A percentile compares a stretch with the other conserved stretches of the same genome.
phyloP scores from a whole-genome alignment of 345 rosid genomes.

The Pugionium cornutum region DNA sequence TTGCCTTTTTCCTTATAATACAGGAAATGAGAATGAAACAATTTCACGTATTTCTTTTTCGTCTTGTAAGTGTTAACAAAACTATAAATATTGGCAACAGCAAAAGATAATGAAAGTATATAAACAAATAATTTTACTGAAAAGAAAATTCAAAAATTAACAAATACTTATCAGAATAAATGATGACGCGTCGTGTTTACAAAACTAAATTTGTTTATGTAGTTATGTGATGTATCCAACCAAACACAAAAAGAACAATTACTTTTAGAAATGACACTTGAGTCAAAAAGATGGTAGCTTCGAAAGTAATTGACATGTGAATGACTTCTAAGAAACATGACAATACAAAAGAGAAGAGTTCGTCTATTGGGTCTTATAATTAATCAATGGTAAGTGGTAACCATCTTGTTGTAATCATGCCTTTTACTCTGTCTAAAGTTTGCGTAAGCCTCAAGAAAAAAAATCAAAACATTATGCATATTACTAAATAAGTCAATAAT shows the following conservation, averaged over 20 bases:
- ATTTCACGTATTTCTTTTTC: constrained; percentile 1
- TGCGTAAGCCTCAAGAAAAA: background rate
- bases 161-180: background rate
- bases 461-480: background rate
- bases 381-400: background rate
- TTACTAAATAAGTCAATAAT: background rate
- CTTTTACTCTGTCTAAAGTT: constrained; percentile 19
- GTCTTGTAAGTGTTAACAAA: background rate
- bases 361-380: constrained; percentile 4
- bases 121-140: background rate
- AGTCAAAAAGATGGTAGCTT: background rate
- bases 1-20: background rate
- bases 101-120: background rate
- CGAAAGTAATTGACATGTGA: constrained; percentile 19
- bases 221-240: background rate
- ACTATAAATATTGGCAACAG: background rate
- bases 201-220: background rate
- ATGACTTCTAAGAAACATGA: constrained; percentile 3
- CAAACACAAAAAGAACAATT: background rate
- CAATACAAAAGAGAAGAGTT: constrained; percentile 2
- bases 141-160: too few species aligned
- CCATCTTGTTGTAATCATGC: constrained; percentile 3
- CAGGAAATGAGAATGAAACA: constrained; percentile 11
- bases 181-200: background rate
- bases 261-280: background rate